These are phyloP conservation scores for Cystobasidium onofrii DNA, from an alignment of 768 basidiomycete genomes.

Conservation along the genomic window DNA sequence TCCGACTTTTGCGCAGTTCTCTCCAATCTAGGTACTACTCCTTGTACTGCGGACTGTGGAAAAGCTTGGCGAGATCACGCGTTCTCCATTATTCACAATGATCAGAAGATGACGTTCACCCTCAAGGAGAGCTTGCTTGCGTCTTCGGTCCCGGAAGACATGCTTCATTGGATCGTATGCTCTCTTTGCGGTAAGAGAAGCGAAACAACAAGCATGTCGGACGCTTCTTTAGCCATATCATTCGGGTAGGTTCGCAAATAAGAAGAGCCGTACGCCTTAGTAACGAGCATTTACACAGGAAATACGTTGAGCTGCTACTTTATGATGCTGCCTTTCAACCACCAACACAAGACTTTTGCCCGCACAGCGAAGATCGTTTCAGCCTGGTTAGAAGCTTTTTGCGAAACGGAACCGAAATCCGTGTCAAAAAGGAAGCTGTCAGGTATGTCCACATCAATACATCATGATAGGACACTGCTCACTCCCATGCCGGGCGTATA, in stretches of 20 bases:
- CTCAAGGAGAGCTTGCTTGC: not conserved
- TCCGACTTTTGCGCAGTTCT: not conserved
- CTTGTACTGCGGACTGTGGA: not conserved
- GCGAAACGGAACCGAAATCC: not conserved
- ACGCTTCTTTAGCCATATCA: not conserved
- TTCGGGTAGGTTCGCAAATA: not conserved
- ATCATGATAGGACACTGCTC: too few relatives aligned
- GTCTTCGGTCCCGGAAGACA: not conserved
- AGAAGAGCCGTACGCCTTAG: not conserved
- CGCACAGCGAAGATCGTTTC: conserved; percentile 24
- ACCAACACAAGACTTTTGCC: conserved; percentile 25
- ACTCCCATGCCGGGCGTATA: too few relatives aligned
- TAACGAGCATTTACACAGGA: conserved; percentile 22
- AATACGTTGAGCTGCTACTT: conserved; percentile 34
- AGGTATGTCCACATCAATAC: not conserved
- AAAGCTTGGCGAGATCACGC: not conserved
- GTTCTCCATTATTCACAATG: not conserved
- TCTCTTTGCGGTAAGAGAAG: conserved; percentile 29
- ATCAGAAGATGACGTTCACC: not conserved
- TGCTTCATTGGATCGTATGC: not conserved
- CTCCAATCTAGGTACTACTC: not conserved
- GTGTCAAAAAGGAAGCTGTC: not conserved
- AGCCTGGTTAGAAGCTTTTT: conserved; percentile 32
- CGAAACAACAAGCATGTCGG: not conserved
- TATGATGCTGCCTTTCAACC: conserved; percentile 34